Base-by-base conservation (phyloP, 1,284 basidiomycete species). In the Moniliophthora roreri region DNA sequence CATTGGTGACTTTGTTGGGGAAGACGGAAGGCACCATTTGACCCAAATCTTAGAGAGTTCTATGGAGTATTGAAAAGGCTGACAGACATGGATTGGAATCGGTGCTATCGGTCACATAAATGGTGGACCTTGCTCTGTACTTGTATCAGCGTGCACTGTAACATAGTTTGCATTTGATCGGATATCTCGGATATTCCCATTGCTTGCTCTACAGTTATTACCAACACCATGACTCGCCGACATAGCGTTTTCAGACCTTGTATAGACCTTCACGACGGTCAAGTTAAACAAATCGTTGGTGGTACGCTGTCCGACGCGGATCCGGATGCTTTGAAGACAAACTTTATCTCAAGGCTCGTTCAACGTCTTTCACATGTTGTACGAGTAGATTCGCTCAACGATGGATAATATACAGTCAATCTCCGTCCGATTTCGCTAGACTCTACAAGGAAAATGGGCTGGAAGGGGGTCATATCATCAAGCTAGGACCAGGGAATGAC, bases 211-310 rank as follows among this genome's bases (percentile, higher is more conserved):
- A n/a, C n/a, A n/a, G n/a, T n/a, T n/a, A n/a, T n/a, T n/a, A n/a
- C n/a, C n/a, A n/a, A n/a, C 16, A 26, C 26, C 51, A 54, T 54
- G 52, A 36, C 53, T 42, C 37, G 35, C 37, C 67, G 65, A 44
- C 66, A 60, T 23, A 76, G 72, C 60, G 61, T 81, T 47, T 99
- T 99, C 74, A 81, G 90, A 52, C 97, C 97, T 10, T 99, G 97
- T 70, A 98, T 99, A 63, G 97, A 99, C 71, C 81, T 99, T 23
- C 97, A 99, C 73, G 82, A 87, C 57, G 95, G 95, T 9, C 77
- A 92, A 63, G 97, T 99, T 53, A 99, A 99, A 72, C 97, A 99
- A 74, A 99, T 99, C 56, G 94, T 99, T 9, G 97, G 97, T 24
- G 94, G 95, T 1, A 96, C 94, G 1, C 79, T 99, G 28, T 87